Base-by-base conservation (phyloP, 108 stramenopile genomes). In the Fragilariopsis cylindrus region DNA sequence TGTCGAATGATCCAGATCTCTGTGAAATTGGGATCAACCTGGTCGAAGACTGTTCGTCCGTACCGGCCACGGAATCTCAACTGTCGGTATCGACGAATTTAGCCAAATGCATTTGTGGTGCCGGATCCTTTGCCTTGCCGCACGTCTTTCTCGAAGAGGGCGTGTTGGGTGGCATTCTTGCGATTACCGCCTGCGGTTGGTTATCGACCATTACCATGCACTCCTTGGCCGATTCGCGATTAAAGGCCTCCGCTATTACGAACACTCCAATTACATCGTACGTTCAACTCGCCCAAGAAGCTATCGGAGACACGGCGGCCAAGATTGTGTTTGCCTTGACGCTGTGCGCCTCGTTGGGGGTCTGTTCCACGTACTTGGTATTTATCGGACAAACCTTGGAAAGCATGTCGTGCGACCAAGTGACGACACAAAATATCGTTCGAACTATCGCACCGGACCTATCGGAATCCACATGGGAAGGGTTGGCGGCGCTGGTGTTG, bases 51-150 rank as follows among this genome's bases (percentile, higher is more conserved):
- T 30, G 30, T 30, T 30, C 30, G 30, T 30, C 30, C 30, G 30
- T 30, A 30, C 30, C 30, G 30, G 30, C 30, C 30, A 30, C 30
- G 30, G 30, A 84, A 79, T 70, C 67, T 19, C 68, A 76, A 52
- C 39, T 81, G 4, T 84, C 84, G 7, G 78, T 81, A n/a, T 58
- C 84, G 3, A 79, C 54, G 11, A 84, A 84, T 42, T 43, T 84
- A 19, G 65, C 76, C 18, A 84, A 84, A 72, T 84, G 84, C 71
- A 84, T 84, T 12, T 84, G 84, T 57, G 84, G 84, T 16, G 84
- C 84, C 30, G 30, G 30, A 30, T 30, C 30, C 30, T 30, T 30
- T 30, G 30, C 30, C 30, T 30, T 30, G 30, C 84, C 84, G 1
- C 81, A 82, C 41, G 84, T 84, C 30, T 84, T 84, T 57, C 57